Percentiles rank a stretch among this genome's conserved stretches.
These are phyloP conservation scores for Lachnellula suecica DNA, from an alignment of 2,329 filamentous ascomycete species.

Conservation along the genomic window DNA sequence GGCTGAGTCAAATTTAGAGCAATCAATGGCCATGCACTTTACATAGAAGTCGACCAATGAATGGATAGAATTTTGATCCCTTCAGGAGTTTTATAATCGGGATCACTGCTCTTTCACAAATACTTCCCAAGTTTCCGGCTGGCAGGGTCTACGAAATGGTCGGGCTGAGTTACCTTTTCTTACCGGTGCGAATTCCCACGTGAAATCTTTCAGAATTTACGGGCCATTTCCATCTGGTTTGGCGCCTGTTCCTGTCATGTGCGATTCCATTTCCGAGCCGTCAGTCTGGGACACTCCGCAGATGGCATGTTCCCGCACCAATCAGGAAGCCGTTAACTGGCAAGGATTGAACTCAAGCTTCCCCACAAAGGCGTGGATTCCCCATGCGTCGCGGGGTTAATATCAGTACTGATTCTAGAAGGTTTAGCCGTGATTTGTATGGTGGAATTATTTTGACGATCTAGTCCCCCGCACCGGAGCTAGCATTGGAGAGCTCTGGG, in stretches of 20 bases:
- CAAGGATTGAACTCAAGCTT: not conserved
- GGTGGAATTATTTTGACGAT: not conserved
- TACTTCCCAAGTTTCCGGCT: too few species aligned
- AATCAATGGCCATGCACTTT: not conserved
- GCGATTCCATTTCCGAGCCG: too few species aligned
- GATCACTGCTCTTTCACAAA: too few species aligned
- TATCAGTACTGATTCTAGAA: not conserved
- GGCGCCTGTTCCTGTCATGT: too few species aligned
- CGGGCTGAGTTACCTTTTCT: too few species aligned
- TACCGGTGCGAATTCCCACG: too few species aligned
- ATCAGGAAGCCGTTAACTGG: not conserved
- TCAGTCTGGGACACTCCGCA: not conserved
- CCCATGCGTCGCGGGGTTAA: not conserved
- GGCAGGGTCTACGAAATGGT: too few species aligned
- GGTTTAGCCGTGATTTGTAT: not conserved
- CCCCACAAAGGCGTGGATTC: not conserved
- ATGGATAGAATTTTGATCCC: not conserved
- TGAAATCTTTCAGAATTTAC: too few species aligned
- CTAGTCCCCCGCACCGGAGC: not conserved
- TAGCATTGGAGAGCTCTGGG: not conserved
- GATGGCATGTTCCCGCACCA: not conserved
- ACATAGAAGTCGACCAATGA: not conserved
- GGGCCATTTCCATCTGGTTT: too few species aligned
- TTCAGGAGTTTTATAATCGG: too few species aligned
- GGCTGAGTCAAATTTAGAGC: slow-evolving; percentile 51